Base-by-base conservation (phyloP, 768 basidiomycete species). In the Fistulinella prunicolor region DNA sequence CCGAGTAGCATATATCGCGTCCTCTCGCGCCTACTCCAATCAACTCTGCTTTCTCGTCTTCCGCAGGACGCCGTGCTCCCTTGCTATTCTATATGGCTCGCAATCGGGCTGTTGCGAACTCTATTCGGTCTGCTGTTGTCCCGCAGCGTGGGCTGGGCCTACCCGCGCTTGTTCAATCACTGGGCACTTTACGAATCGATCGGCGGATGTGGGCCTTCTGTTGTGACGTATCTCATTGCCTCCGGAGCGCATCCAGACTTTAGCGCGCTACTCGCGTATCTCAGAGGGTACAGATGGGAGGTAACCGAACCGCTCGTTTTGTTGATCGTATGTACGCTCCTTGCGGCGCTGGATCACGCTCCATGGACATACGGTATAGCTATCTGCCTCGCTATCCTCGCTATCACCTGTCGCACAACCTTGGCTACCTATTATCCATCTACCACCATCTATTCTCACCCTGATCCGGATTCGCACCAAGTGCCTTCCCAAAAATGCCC, bases 301-400 rank as follows among this genome's bases (percentile, higher is more conserved):
- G 46, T 28, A 10, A 46, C 50, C 10, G 55, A 66, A 9, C 42
- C 39, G 9, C 19, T 59, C 14, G 13, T 30, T 7, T 34, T 56
- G 19, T 29, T 62, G 37, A 26, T 37, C 36, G 9, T 49, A 17
- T 57, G 50, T 13, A 21, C 20, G n/a, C 39, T 54, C 6, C 46
- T 66, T 9, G 32, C 46, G 29, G 60, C 44, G 53, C 48, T 73
- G 19, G 74, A 74, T 34, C 44, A 62, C 13, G 61, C 67, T 6
- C 71, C 71, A 9, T 75, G 73, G 72, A 73, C 72, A 20, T 74
- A 74, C 36, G 54, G 57, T 2, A 44, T 62, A 20, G 63, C 67
- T 2, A 37, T 67, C 13, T 39, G 65, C 12, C 56, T 61, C 13
- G 65, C 64, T 6, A 26, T 62, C 10, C 47, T 61, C 13, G 37